Evolutionary conservation across 768 basidiomycete species (phyloP).

Genomic region (Agaricus bisporus): DNA sequence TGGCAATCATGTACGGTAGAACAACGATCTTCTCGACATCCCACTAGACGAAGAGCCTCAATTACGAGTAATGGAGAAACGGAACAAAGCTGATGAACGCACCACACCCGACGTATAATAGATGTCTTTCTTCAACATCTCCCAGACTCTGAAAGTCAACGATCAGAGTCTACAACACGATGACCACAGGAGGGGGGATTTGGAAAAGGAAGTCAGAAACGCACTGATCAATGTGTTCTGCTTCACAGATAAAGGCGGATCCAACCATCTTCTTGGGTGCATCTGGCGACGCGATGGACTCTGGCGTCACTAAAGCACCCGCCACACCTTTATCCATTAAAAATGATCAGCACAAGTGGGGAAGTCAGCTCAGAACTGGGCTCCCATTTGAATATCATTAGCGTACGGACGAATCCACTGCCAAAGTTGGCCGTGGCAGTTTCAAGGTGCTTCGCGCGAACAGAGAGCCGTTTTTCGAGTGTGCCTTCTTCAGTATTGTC

Average conservation of each 20-base stretch:
- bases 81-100: conserved; percentile 12
- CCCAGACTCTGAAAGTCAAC: conserved; percentile 26
- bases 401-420: conserved; percentile 48
- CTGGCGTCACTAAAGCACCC: conserved; percentile 54
- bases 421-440: conserved; percentile 33
- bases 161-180: neutral
- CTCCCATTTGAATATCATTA: neutral
- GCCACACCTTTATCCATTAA: conserved; percentile 39
- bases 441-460: conserved; percentile 47
- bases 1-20: conserved; percentile 36
- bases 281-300: conserved; percentile 39
- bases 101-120: conserved; percentile 39
- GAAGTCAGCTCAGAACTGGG: neutral
- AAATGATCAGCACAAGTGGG: neutral
- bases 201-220: conserved; percentile 16
- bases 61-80: neutral
- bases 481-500: conserved; percentile 57
- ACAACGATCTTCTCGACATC: conserved; percentile 49
- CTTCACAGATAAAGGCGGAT: conserved; percentile 51
- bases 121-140: conserved; percentile 32
- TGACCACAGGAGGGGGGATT: too few species aligned
- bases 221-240: conserved; percentile 44
- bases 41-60: conserved; percentile 34
- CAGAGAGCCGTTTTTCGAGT: conserved; percentile 48
- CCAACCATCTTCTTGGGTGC: conserved; percentile 54